Conservation (phyloP, 441 rosid genomes). For the Kokia cookei region DNA sequence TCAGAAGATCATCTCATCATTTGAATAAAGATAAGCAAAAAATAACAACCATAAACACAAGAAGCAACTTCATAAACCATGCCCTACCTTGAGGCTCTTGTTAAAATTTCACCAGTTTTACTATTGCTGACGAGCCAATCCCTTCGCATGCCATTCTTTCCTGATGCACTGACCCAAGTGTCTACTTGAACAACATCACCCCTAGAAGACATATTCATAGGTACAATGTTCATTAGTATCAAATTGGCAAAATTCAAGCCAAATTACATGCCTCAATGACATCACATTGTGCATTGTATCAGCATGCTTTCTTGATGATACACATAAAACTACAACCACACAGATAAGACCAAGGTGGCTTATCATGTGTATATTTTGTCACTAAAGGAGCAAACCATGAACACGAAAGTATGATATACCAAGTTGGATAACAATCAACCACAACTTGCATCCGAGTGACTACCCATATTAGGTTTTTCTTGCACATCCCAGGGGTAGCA, state of each 20-base stretch:
- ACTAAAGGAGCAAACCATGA: not conserved
- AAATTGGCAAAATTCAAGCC: not conserved
- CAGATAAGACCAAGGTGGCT: not conserved
- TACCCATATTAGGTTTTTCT: constrained; percentile 93
- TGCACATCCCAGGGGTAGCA: constrained; percentile 92
- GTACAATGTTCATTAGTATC: not conserved
- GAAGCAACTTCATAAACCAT: not conserved
- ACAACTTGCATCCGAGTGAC: constrained; percentile 90
- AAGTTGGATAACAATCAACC: constrained; percentile 90
- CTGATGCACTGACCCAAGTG: constrained; percentile 90
- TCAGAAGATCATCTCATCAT: not conserved
- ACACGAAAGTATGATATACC: constrained; percentile 39
- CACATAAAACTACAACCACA: not conserved
- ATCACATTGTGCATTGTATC: not conserved
- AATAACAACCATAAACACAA: not conserved
- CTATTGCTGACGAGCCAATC: constrained; percentile 85
- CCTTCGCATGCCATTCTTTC: constrained; percentile 97
- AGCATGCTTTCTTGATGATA: not conserved
- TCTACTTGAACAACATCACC: constrained; percentile 90
- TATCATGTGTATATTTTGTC: not conserved
- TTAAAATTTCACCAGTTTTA: constrained; percentile 73
- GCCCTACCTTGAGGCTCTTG: constrained; percentile 84
- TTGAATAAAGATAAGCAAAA: not conserved
- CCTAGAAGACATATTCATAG: constrained; percentile 39
- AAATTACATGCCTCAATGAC: not conserved